Evolutionary conservation across 1,284 basidiomycete genomes (phyloP), one percentile per base, ranked within the genome.

Genomic region (Rhodotorula sp.): DNA sequence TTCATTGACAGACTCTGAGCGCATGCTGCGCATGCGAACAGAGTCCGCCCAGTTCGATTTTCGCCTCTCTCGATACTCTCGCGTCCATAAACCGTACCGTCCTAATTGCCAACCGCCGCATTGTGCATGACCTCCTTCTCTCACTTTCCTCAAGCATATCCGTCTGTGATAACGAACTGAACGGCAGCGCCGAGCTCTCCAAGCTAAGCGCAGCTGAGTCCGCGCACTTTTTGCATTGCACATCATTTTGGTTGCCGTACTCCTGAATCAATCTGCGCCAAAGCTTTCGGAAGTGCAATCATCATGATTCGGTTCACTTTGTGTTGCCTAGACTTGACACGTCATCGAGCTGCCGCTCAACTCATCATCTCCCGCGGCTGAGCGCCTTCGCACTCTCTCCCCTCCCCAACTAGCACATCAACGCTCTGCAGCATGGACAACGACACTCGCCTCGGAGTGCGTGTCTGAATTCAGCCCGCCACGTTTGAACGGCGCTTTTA

Each of bases 381-480:
- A 14, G 10, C 56, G 56, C 16, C 16, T 26, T n/a, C 7, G 7
- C 26, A 16, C 16, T 23, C 23, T 18, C 59, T 48, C 2, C 59
- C 5, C 60, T n/a, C 20, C 5, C 20, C 54, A 3, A 15, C 31
- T n/a, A 1, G 21, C 29, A 20, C 48, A 43, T 48, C 31, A 3
- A n/a, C n/a, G 1, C 14, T 39, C 39, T 43, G 12, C 39, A 43
- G 39, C 16, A 39, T 58, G 12, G 65, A 66, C 43, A 47, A 54
- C 48, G 65, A 66, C 39, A 66, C 65, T 1, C 58, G 52, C 39
- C 43, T 66, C 29, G 65, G 65, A 5, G 65, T 66, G 12, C n/a
- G 64, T 14, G 39, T 43, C 49, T 8, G 15, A 5, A 12, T 3
- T 7, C 6, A 8, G 5, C 58, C 21, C 20, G 12, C 23, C 18